A percentile compares a stretch with the other conserved stretches of the same genome.
phyloP scores from a whole-genome alignment of 768 basidiomycete genomes.

The Scleroderma citrinum region DNA sequence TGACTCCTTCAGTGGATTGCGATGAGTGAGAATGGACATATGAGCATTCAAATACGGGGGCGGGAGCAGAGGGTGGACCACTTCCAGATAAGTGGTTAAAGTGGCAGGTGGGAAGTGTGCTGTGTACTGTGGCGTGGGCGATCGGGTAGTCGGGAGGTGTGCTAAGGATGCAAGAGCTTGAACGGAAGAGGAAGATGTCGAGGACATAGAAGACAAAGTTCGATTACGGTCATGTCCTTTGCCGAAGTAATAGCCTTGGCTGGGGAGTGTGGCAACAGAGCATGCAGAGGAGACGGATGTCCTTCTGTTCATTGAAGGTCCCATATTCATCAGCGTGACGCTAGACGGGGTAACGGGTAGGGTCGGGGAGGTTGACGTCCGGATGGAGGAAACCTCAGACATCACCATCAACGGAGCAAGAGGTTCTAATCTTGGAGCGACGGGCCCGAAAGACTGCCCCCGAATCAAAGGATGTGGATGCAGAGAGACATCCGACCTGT shows the following conservation, averaged over 20 bases:
- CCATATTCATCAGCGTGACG: conserved; percentile 30
- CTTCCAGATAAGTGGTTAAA: conserved; percentile 48
- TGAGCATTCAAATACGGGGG: conserved; percentile 68
- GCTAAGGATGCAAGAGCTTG: conserved; percentile 53
- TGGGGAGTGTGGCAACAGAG: conserved; percentile 56
- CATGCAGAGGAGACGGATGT: conserved; percentile 54
- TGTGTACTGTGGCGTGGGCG: conserved; percentile 40
- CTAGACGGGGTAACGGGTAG: conserved; percentile 33
- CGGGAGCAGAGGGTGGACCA: conserved; percentile 65
- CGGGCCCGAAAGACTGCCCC: conserved; percentile 55
- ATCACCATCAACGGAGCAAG: conserved; percentile 59
- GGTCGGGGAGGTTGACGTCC: conserved; percentile 37
- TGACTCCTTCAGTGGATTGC: conserved; percentile 63
- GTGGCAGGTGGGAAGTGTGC: conserved; percentile 62
- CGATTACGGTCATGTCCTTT: conserved; percentile 41
- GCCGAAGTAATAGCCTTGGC: conserved; percentile 27
- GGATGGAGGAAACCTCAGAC: conserved; percentile 40
- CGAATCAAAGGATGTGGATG: conserved; percentile 77
- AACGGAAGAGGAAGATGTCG: conserved; percentile 38
- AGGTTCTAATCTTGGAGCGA: conserved; percentile 39
- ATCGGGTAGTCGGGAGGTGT: conserved; percentile 41
- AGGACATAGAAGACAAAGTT: conserved; percentile 53
- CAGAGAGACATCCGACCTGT: conserved; percentile 32
- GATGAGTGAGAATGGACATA: conserved; percentile 58
- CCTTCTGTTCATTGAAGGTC: conserved; percentile 35